Conservation (phyloP, 2,329 filamentous ascomycete genomes). For the Biscogniauxia sp. region DNA sequence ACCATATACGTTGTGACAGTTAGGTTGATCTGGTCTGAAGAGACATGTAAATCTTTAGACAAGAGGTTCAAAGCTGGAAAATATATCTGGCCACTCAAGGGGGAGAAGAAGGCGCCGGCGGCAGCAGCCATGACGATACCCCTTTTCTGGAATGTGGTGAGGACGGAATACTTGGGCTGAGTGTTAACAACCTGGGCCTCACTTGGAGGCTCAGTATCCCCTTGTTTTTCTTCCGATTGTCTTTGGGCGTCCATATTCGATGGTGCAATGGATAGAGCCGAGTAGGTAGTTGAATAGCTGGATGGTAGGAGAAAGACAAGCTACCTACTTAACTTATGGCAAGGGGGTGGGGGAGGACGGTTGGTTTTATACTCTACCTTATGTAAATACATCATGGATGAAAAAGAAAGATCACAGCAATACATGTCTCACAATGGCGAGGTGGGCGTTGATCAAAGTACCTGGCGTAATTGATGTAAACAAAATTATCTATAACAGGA, state of each 20-base stretch:
- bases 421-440: too few relatives aligned
- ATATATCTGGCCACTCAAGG: slow-evolving; percentile 40
- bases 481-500: neutral
- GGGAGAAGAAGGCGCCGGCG: slow-evolving; percentile 32
- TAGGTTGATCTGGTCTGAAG: slow-evolving; percentile 33
- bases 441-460: too few relatives aligned
- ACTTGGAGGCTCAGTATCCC: slow-evolving; percentile 9
- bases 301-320: too few relatives aligned
- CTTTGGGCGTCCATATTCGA: neutral
- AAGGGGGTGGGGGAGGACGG: too few relatives aligned
- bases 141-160: slow-evolving; percentile 30
- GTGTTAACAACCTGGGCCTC: slow-evolving; percentile 1
- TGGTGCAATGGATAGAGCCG: neutral
- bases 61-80: slow-evolving; percentile 43
- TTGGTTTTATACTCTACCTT: too few relatives aligned
- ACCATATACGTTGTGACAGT: slow-evolving; percentile 37
- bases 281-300: neutral
- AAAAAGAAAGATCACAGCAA: too few relatives aligned
- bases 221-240: neutral
- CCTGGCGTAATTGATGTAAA: neutral
- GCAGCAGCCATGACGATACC: slow-evolving; percentile 30
- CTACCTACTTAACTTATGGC: too few relatives aligned
- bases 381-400: too few relatives aligned
- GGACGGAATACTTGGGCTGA: slow-evolving; percentile 19
- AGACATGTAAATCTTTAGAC: slow-evolving; percentile 39